These are phyloP conservation scores for Nothopassalora personata DNA, from an alignment of 2,329 filamentous ascomycete species.

Conservation along the genomic window DNA sequence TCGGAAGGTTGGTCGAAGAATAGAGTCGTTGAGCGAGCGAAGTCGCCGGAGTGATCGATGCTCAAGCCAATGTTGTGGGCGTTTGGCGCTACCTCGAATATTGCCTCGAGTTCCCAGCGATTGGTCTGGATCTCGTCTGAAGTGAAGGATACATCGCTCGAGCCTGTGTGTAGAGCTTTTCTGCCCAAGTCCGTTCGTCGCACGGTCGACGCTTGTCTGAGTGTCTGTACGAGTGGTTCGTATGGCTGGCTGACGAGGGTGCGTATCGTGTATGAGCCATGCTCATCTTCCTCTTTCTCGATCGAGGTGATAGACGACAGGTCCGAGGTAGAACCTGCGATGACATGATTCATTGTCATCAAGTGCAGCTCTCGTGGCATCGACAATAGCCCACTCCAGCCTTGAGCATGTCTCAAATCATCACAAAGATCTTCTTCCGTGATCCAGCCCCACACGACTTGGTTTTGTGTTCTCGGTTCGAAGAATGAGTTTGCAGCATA, in stretches of 20 bases:
- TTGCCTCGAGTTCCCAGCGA: conserved; percentile 23
- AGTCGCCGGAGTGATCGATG: conserved; percentile 24
- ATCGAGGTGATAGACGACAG: conserved; percentile 42
- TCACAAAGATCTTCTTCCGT: conserved; percentile 48
- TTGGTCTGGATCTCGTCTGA: conserved; percentile 10
- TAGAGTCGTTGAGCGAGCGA: conserved; percentile 34
- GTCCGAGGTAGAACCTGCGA: conserved; percentile 33
- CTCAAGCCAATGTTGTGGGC: conserved; percentile 20
- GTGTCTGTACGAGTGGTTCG: conserved; percentile 11
- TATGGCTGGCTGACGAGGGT: conserved; percentile 36
- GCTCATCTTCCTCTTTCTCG: conserved; percentile 24
- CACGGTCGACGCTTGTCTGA: conserved; percentile 25
- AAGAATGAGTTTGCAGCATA: conserved; percentile 49
- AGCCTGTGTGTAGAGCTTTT: not conserved
- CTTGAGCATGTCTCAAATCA: conserved; percentile 39
- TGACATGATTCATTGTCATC: conserved; percentile 36
- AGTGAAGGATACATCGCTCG: conserved; percentile 6
- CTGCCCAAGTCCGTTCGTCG: conserved; percentile 5
- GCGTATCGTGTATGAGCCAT: conserved; percentile 37
- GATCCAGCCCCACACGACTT: conserved; percentile 48
- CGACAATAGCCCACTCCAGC: conserved; percentile 48
- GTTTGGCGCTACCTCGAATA: conserved; percentile 19
- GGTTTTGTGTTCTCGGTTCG: conserved; percentile 39
- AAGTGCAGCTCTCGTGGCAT: conserved; percentile 43
- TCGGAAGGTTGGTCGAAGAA: conserved; percentile 38